Evolutionary conservation across 192 early-diverging fungal genomes (phyloP).

Genomic region (Entomortierella parvispora): DNA sequence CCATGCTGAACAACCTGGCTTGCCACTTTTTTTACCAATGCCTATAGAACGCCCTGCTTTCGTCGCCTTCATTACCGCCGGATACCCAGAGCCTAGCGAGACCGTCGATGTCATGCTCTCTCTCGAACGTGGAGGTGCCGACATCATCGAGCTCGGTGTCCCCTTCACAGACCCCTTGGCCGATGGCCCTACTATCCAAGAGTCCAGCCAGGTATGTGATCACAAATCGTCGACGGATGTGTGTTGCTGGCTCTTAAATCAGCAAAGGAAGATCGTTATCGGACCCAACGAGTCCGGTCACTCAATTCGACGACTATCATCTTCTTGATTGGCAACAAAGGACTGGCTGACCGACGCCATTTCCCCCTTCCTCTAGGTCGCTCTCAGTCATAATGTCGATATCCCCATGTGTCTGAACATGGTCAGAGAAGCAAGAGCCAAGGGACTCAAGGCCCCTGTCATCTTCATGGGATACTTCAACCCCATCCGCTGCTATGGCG

Average conservation of each 20-base stretch:
- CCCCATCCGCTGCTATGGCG: conserved; percentile 95
- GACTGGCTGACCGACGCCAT: too few relatives aligned
- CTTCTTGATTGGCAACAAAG: neutral
- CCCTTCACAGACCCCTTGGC: conserved; percentile 99
- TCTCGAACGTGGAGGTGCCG: conserved; percentile 90
- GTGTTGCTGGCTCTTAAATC: neutral
- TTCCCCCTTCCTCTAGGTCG: conserved; percentile 60
- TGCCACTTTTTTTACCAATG: too few relatives aligned
- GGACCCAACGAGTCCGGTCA: too few relatives aligned
- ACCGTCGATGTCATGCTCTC: conserved; percentile 90
- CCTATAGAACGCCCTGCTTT: conserved; percentile 81
- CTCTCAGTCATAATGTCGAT: conserved; percentile 83
- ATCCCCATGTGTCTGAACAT: conserved; percentile 83
- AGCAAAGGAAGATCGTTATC: neutral
- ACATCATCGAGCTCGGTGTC: conserved; percentile 96
- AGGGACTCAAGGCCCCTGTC: conserved; percentile 89
- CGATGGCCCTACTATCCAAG: conserved; percentile 98
- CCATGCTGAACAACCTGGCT: neutral
- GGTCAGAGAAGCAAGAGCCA: conserved; percentile 81
- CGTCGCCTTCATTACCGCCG: conserved; percentile 94
- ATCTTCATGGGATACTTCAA: conserved; percentile 99
- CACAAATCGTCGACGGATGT: neutral
- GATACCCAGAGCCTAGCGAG: conserved; percentile 82
- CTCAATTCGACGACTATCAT: neutral
- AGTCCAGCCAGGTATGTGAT: conserved; percentile 77